Evolutionary conservation across 1,284 basidiomycete genomes (phyloP), one percentile per base, ranked within the genome.

Genomic region (Calocybe gambosa): DNA sequence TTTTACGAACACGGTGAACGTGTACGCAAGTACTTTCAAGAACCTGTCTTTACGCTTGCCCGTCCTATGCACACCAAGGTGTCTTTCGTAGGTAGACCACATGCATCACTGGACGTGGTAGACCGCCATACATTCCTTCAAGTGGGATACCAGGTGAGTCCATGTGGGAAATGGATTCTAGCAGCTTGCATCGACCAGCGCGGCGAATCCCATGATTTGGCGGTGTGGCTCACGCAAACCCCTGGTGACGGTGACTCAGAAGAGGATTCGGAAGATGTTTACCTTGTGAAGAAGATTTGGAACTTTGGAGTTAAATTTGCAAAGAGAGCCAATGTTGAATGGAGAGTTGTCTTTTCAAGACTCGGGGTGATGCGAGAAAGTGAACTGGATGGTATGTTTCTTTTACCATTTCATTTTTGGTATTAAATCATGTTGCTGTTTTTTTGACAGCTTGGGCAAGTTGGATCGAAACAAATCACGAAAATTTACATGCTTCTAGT

Each of bases 151-250:
- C 66, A 67, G 28, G 54, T 83, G 1, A 80, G 80, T 9, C 58
- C 64, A 4, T 84, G 80, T 50, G 74, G 79, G 5, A 82, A 80
- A 59, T 91, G 88, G 89, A 67, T 89, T 2, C 59, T 85, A 13
- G 78, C 78, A n/a, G 71, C 78, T n/a, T 83, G 79, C 55, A 66
- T 86, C 8, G 89, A 93, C 57, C 80, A 89, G 56, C 71, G 81
- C 4, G 89, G 88, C 3, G 87, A 91, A 59, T 76, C 71, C 10
- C 77, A 83, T 56, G 78, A 84, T 45, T 56, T 82, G 23, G 77
- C 74, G 7, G 75, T 82, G 5, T 86, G 83, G 81, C 59, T 82
- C 28, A 68, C 70, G n/a, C 73, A 75, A 43, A 58, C 61, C 6
- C 60, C 62, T 19, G 67, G 67, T 19, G 73, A 59, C 1, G 56